phyloP scores from a whole-genome alignment of 306 rosid genomes.

The Medicago truncatula region DNA sequence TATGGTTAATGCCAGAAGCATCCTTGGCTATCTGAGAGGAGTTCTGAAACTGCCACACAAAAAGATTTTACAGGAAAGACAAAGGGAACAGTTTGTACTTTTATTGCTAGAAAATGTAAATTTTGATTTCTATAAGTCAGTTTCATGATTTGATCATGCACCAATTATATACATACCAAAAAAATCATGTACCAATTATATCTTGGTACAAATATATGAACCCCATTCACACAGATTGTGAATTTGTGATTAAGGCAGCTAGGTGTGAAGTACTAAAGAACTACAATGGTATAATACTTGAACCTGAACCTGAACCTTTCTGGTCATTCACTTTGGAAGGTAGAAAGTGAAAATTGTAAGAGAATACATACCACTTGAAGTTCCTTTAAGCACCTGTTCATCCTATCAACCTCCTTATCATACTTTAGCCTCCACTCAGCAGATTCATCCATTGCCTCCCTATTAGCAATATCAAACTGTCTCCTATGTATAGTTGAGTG shows the following conservation, averaged over 20 bases:
- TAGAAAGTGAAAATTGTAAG: conserved; percentile 15
- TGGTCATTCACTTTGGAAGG: conserved; percentile 1
- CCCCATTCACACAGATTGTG: no score
- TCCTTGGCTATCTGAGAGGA: conserved; percentile 47
- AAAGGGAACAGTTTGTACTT: conserved; percentile 8
- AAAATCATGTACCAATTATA: conserved; percentile 10
- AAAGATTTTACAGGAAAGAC: conserved; percentile 30
- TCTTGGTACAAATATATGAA: conserved; percentile 7
- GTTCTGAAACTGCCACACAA: conserved; percentile 52
- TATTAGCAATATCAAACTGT: conserved; percentile 78
- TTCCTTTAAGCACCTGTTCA: conserved; percentile 56
- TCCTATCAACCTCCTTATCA: conserved; percentile 64
- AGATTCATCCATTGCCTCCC: conserved; percentile 92
- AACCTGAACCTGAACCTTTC: conserved; percentile 25
- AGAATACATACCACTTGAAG: conserved; percentile 62
- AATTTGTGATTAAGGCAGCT: background rate
- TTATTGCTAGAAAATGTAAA: background rate
- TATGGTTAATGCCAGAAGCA: conserved; percentile 55
- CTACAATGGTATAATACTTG: conserved; percentile 16
- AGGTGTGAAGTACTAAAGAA: background rate
- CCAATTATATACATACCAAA: conserved; percentile 9
- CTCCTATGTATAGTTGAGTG: conserved; percentile 49
- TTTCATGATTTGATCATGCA: conserved; percentile 24
- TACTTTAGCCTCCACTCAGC: conserved; percentile 93
- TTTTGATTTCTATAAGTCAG: conserved; percentile 1